Evolutionary conservation across 495 filamentous ascomycete genomes (phyloP).

Genomic region (Coniosporium apollinis): DNA sequence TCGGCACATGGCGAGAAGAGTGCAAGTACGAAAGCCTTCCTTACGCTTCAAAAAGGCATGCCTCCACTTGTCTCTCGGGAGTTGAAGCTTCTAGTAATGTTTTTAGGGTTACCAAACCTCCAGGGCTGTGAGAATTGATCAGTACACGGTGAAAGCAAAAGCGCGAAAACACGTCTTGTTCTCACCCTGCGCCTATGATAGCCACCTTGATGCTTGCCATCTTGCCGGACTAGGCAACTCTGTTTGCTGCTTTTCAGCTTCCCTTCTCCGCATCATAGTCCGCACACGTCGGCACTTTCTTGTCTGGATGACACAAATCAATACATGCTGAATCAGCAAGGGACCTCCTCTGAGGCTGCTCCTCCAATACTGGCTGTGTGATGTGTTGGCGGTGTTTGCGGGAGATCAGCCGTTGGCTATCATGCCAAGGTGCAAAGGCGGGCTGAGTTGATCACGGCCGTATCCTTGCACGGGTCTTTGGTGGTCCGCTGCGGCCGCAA

Average conservation of each 20-base stretch:
- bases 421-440: too few species aligned
- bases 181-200: slow-evolving; percentile 10
- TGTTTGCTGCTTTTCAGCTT: neutral
- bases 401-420: too few species aligned
- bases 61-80: slow-evolving; percentile 9
- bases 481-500: too few species aligned
- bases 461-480: too few species aligned
- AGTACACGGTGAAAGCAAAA: neutral
- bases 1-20: neutral
- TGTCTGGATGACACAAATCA: neutral
- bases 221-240: neutral
- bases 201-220: slow-evolving; percentile 7
- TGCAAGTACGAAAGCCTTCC: slow-evolving; percentile 1
- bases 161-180: neutral
- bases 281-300: neutral
- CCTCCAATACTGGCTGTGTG: too few species aligned
- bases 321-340: neutral
- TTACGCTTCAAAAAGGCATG: slow-evolving; percentile 10
- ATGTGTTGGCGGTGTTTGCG: too few species aligned
- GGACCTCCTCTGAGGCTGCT: too few species aligned
- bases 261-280: neutral
- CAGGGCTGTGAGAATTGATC: slow-evolving; percentile 3
- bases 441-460: too few species aligned
- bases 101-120: slow-evolving; percentile 9
- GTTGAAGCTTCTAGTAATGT: slow-evolving; percentile 11